Percentiles rank a stretch among this genome's conserved stretches.
Conservation (phyloP, 1,284 basidiomycete species). For the Phylloboletellus chloephorus region DNA sequence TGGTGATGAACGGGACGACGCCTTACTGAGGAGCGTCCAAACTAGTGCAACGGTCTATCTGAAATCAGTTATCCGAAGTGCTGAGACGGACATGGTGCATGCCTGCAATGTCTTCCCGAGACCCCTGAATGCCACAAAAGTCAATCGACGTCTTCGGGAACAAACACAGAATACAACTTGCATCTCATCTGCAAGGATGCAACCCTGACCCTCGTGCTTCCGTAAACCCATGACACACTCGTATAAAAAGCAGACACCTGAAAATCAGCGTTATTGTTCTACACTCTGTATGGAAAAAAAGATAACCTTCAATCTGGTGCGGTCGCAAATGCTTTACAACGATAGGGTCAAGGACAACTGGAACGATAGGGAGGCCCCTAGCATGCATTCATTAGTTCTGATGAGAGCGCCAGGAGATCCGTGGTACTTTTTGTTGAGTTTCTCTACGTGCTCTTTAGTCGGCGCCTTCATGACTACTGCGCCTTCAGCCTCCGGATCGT, state of each 20-base stretch:
- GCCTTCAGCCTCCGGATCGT: slow-evolving; percentile 69
- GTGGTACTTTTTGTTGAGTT: slow-evolving; percentile 68
- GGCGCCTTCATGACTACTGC: slow-evolving; percentile 88
- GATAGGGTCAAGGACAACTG: slow-evolving; percentile 94
- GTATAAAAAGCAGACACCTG: slow-evolving; percentile 87
- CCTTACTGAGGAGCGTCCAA: slow-evolving; percentile 82
- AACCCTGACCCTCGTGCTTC: slow-evolving; percentile 84
- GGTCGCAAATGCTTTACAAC: slow-evolving; percentile 73
- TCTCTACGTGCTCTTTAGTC: slow-evolving; percentile 58
- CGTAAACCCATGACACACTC: slow-evolving; percentile 94
- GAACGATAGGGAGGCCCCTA: slow-evolving; percentile 60
- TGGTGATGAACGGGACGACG: slow-evolving; percentile 1
- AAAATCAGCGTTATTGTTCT: slow-evolving; percentile 4
- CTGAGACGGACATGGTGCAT: slow-evolving; percentile 4
- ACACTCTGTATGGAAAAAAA: neutral
- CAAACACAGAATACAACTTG: slow-evolving; percentile 26
- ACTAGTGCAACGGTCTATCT: slow-evolving; percentile 78
- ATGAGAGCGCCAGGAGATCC: slow-evolving; percentile 1
- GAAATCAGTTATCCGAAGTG: slow-evolving; percentile 4
- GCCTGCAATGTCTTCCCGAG: slow-evolving; percentile 90
- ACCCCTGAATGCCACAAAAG: slow-evolving; percentile 54
- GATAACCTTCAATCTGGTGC: slow-evolving; percentile 84
- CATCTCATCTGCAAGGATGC: slow-evolving; percentile 98
- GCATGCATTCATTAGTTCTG: slow-evolving; percentile 9
- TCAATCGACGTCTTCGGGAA: slow-evolving; percentile 8